Percentiles rank a stretch among this genome's conserved stretches.
These are phyloP conservation scores for Uncinocarpus reesii DNA, from an alignment of 2,329 filamentous ascomycete species.

Conservation along the genomic window DNA sequence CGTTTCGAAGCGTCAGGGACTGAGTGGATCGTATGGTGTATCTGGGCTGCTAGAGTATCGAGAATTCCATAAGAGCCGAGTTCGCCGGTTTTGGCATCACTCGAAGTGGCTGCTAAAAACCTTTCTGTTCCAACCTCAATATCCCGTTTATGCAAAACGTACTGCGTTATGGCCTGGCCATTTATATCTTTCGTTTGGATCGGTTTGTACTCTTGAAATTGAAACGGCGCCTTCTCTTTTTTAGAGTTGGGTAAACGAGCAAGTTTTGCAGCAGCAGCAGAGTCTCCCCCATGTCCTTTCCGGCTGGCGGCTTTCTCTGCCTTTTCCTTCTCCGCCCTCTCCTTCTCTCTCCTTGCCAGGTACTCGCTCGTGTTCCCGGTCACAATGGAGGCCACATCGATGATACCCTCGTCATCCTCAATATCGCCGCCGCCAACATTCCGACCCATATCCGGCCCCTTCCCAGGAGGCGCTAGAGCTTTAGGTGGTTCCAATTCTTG, in stretches of 20 bases:
- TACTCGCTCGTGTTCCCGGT: slow-evolving; percentile 54
- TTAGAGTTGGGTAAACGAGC: slow-evolving; percentile 49
- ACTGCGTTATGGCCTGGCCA: slow-evolving; percentile 41
- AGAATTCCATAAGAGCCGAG: slow-evolving; percentile 53
- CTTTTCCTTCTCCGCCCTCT: slow-evolving; percentile 56
- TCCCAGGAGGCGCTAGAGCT: slow-evolving; percentile 42
- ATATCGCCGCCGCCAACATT: slow-evolving; percentile 36
- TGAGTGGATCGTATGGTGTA: slow-evolving; percentile 72
- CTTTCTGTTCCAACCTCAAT: slow-evolving; percentile 54
- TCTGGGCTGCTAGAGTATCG: slow-evolving; percentile 70
- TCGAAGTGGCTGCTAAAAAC: slow-evolving; percentile 47
- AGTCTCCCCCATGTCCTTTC: slow-evolving; percentile 40
- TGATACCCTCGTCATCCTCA: slow-evolving; percentile 51
- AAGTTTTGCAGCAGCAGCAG: slow-evolving; percentile 35
- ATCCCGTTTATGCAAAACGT: slow-evolving; percentile 44
- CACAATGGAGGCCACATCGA: slow-evolving; percentile 57
- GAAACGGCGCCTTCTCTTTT: slow-evolving; percentile 48
- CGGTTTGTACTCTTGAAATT: slow-evolving; percentile 50
- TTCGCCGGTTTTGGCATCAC: slow-evolving; percentile 24
- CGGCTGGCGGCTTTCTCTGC: slow-evolving; percentile 46
- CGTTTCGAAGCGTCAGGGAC: slow-evolving; percentile 79
- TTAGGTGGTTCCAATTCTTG: slow-evolving; percentile 29
- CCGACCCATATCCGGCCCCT: slow-evolving; percentile 42
- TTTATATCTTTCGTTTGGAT: slow-evolving; percentile 45
- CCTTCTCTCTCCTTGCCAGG: slow-evolving; percentile 52